Conservation (phyloP, 306 rosid species). For the Cucurbita ficifolia region DNA sequence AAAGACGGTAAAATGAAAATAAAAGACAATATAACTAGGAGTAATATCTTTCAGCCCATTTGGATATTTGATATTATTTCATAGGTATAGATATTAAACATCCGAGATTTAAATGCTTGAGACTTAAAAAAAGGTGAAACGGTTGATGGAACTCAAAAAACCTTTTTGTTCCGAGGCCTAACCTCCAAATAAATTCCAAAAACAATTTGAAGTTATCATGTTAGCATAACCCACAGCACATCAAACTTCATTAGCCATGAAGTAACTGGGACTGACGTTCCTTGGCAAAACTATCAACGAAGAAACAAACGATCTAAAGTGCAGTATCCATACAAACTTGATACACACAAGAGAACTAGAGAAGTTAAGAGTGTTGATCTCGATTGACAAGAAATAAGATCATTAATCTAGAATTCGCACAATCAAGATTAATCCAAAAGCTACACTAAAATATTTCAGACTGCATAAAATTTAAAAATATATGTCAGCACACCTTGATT, state of each 20-base stretch:
- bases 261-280: neutral
- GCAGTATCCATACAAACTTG: neutral
- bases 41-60: too few relatives aligned
- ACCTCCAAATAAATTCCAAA: too few relatives aligned
- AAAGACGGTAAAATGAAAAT: too few relatives aligned
- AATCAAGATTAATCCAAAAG: neutral
- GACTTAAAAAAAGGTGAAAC: too few relatives aligned
- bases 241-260: neutral
- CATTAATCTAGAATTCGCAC: neutral
- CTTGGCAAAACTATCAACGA: neutral
- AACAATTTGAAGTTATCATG: neutral
- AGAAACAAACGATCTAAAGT: neutral
- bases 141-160: too few relatives aligned
- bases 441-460: neutral
- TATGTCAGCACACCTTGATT: slow-evolving; percentile 55
- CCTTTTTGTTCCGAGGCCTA: too few relatives aligned
- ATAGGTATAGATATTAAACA: too few relatives aligned
- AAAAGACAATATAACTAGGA: too few relatives aligned
- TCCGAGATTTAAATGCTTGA: too few relatives aligned
- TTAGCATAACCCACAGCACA: neutral
- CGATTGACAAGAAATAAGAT: neutral
- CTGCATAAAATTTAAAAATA: slow-evolving; percentile 6
- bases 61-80: too few relatives aligned
- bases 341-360: neutral
- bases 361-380: neutral